Evolutionary conservation across 2,329 filamentous ascomycete genomes (phyloP), one percentile per base, ranked within the genome.

Genomic region (Xylaria sp.): DNA sequence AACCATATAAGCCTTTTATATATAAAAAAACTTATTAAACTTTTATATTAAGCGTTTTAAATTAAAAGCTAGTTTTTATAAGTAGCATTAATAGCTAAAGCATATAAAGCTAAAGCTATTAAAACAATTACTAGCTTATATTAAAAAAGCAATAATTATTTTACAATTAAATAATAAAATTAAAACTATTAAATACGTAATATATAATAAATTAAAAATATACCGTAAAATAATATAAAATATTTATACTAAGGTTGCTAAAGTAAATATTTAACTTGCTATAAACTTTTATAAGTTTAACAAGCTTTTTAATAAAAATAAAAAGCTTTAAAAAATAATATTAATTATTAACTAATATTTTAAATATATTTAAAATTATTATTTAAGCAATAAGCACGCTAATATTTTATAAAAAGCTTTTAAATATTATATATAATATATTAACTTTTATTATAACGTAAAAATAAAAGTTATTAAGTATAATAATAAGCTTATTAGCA

Each of bases 81-180:
- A 44, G 16, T 54, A 54, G 4, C 35, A 54, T 54, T 54, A 48
- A 48, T 3, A 21, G 10, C 18, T 48, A 21, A 48, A 48, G n/a
- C 9, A 48, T 48, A 48, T 48, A 48, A 23, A 23, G n/a, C 44
- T 21, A 21, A 48, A 48, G 44, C 18, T 23, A 18, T 48, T 48
- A 48, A 48, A 48, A 48, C 18, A 48, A 23, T 48, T 48, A 48
- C 21, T 48, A 48, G n/a, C 16, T 23, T 48, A 48, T 48, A 48
- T 42, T 42, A 42, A 42, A 42, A 18, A 18, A 13, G 10, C 10
- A 42, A 42, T 3, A 18, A 42, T 42, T 42, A 13, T 42, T 13
- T 42, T 42, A 42, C 10, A 42, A 3, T 9, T 42, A 42, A 42
- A 42, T 13, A 42, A 42, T 42, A 42, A 42, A 42, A 42, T 42